Percentiles rank a stretch among this genome's conserved stretches.
Evolutionary conservation across 768 basidiomycete species (phyloP).

Genomic region (Chalciporus chontae): DNA sequence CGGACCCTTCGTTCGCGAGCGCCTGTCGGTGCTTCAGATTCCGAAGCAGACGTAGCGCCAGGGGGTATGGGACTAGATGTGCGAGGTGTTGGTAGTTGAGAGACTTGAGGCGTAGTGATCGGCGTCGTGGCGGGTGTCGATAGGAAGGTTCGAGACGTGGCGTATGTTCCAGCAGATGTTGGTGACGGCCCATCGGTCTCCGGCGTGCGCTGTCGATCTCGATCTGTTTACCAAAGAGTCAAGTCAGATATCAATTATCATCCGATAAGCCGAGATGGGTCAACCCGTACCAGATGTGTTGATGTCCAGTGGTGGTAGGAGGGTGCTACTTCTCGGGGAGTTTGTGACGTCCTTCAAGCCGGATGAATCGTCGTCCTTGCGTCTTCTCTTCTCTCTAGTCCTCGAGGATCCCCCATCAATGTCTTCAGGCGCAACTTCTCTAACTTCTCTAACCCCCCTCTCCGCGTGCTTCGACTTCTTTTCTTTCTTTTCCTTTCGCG

Average conservation of each 20-base stretch:
- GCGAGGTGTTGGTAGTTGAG: slow-evolving; percentile 48
- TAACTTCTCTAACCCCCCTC: background rate
- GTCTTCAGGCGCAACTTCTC: slow-evolving; percentile 21
- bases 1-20: slow-evolving; percentile 55
- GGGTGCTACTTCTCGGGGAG: slow-evolving; percentile 40
- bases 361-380: slow-evolving; percentile 35
- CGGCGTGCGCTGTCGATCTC: slow-evolving; percentile 35
- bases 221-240: slow-evolving; percentile 24
- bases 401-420: slow-evolving; percentile 22
- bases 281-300: slow-evolving; percentile 33
- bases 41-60: slow-evolving; percentile 32
- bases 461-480: slow-evolving; percentile 23
- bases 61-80: slow-evolving; percentile 44
- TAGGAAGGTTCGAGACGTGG: slow-evolving; percentile 38
- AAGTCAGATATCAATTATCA: slow-evolving; percentile 12
- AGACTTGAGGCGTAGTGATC: slow-evolving; percentile 28
- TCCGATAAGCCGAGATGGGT: background rate
- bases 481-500: slow-evolving; percentile 45
- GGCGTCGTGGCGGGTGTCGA: slow-evolving; percentile 45
- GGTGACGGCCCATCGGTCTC: slow-evolving; percentile 33
- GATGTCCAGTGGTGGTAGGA: slow-evolving; percentile 36
- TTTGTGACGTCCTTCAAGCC: slow-evolving; percentile 64
- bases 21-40: slow-evolving; percentile 27
- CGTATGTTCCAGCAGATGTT: slow-evolving; percentile 34
- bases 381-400: slow-evolving; percentile 39